Evolutionary conservation across 140 eudicot genomes (phyloP).

Genomic region (Stevia rebaudiana): DNA sequence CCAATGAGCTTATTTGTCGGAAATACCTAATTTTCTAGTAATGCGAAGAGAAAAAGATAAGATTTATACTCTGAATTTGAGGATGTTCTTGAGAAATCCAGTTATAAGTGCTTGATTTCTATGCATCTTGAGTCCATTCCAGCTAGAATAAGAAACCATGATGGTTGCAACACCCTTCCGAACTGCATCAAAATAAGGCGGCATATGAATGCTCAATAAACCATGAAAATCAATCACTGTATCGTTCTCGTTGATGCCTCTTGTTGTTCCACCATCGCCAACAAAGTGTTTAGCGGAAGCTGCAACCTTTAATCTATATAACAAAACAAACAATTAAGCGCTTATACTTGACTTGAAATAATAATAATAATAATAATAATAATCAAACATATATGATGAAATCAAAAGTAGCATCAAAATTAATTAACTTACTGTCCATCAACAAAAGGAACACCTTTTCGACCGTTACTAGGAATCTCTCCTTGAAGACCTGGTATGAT

Average conservation of each 20-base stretch:
- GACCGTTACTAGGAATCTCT: slow-evolving; percentile 40
- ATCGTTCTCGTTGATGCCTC: slow-evolving; percentile 55
- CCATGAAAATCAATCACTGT: slow-evolving; percentile 36
- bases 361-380: background rate
- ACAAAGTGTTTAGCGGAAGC: slow-evolving; percentile 59
- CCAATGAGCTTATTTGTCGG: too few species aligned
- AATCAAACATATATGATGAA: background rate
- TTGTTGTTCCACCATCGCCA: slow-evolving; percentile 65
- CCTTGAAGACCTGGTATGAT: slow-evolving; percentile 66
- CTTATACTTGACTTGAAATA: too few species aligned
- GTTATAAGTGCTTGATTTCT: slow-evolving; percentile 45
- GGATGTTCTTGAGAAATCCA: slow-evolving; percentile 43
- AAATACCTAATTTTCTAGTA: too few species aligned
- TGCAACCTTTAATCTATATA: slow-evolving; percentile 37
- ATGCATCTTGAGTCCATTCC: slow-evolving; percentile 67
- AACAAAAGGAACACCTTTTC: slow-evolving; percentile 56
- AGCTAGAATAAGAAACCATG: slow-evolving; percentile 70
- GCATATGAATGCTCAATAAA: slow-evolving; percentile 61
- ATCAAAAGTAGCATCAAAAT: background rate
- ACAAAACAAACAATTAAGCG: too few species aligned
- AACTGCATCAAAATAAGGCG: slow-evolving; percentile 44
- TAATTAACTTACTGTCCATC: slow-evolving; percentile 51
- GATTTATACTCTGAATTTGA: slow-evolving; percentile 45
- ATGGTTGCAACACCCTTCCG: slow-evolving; percentile 57
- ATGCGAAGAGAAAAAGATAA: background rate